Evolutionary conservation across 208 protist species (phyloP), one percentile per base, ranked within the genome.

Genomic region (Crithidia brevicula): DNA sequence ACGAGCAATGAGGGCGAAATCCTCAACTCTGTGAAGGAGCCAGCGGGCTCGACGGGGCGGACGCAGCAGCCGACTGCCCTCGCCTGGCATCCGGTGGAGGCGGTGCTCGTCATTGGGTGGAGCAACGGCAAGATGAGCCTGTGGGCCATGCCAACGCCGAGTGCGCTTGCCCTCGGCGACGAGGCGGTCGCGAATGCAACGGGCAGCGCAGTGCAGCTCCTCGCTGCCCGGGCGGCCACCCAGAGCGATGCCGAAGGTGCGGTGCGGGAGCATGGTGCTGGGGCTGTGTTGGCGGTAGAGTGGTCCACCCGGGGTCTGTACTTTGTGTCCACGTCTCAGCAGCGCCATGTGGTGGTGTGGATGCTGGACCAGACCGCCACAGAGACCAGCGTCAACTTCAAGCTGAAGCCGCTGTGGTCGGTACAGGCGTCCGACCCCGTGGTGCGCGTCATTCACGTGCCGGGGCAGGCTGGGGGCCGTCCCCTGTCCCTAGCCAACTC

Each of bases 11-110:
- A 96, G 53, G 91, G 91, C 13, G 91, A 96, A 45, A 61, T 77
- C n/a, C 77, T 94, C 20, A 77, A 81, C 0, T 65, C 69, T 5
- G 67, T 92, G 6, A 61, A 86, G 18, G 71, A 79, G 40, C 85
- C 77, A 8, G 65, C 50, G 0, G 54, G 64, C 9, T 59, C 72
- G 18, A 52, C 54, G 18, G 72, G 72, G 45, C 45, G 72, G 47
- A 70, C 64, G 36, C 52, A 77, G 70, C 63, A 60, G 63, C 43
- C 60, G 6, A 88, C 87, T 7, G 61, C 74, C 23, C 71, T 97
- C 23, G 75, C 83, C 10, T 98, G 95, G 95, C 95, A 98, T 68
- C 95, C 95, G 13, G 77, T 56, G 9, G 74, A 90, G 38, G 31
- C 72, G 25, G 47, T 93, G 23, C 71, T 98, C 7, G 66, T 83